Evolutionary conservation across 129 eudicot genomes (phyloP).

Genomic region (Flaveria sonorensis): DNA sequence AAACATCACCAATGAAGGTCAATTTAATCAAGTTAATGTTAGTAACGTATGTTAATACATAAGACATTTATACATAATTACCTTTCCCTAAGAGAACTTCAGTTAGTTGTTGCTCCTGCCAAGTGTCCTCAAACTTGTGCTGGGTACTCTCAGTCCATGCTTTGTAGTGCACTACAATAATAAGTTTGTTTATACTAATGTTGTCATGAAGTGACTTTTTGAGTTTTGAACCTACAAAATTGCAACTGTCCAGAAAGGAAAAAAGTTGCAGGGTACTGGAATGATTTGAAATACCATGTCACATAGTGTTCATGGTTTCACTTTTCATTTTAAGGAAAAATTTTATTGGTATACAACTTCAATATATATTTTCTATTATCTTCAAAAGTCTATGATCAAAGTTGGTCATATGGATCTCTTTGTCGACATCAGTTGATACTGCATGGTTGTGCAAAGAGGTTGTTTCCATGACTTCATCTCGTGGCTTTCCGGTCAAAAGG

Average conservation of each 20-base stretch:
- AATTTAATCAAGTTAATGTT: conserved; percentile 4
- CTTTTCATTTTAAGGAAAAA: neutral
- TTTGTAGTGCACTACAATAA: conserved; percentile 76
- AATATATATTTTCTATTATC: neutral
- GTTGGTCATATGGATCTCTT: neutral
- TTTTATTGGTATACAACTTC: neutral
- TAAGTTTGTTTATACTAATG: conserved; percentile 25
- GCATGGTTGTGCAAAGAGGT: conserved; percentile 6
- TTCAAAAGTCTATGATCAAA: neutral
- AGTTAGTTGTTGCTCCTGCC: conserved; percentile 84
- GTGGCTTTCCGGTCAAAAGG: neutral
- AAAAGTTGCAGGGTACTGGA: neutral
- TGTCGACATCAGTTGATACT: neutral
- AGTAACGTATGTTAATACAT: neutral
- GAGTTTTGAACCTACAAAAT: neutral
- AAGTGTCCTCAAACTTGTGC: conserved; percentile 98
- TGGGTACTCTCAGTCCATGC: conserved; percentile 97
- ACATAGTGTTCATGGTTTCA: conserved; percentile 1
- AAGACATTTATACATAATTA: conserved; percentile 25
- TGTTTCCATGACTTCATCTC: neutral
- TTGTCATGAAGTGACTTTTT: conserved; percentile 5
- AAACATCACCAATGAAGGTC: neutral
- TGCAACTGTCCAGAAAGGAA: neutral
- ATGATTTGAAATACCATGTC: neutral
- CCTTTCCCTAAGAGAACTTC: conserved; percentile 95